These are phyloP conservation scores for Telopea speciosissima DNA, from an alignment of 177 flowering plant genomes.

Conservation along the genomic window DNA sequence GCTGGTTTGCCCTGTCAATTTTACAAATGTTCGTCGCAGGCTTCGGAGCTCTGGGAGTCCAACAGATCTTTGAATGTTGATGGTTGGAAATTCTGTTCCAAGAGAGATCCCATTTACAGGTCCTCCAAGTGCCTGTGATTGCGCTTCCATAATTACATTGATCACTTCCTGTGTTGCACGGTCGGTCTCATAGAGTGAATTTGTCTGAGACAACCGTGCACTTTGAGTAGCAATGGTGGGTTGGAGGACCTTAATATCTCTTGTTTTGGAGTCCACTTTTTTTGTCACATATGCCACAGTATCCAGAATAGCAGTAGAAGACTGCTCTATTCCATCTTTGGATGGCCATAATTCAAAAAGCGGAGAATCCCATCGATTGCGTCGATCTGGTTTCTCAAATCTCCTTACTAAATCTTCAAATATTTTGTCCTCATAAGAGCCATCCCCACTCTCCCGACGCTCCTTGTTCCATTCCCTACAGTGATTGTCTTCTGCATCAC, in stretches of 20 bases:
- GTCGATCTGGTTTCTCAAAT: conserved; percentile 84
- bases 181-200: conserved; percentile 85
- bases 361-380: conserved; percentile 94
- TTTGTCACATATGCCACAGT: conserved; percentile 74
- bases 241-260: conserved; percentile 63
- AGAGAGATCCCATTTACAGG: conserved; percentile 52
- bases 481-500: conserved; percentile 55
- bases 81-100: conserved; percentile 48
- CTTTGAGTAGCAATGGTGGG: conserved; percentile 91
- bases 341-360: conserved; percentile 72
- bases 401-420: conserved; percentile 86
- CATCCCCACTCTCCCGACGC: conserved; percentile 52
- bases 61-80: conserved; percentile 53
- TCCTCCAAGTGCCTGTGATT: conserved; percentile 66
- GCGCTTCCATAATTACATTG: conserved; percentile 77
- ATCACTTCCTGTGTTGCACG: conserved; percentile 85
- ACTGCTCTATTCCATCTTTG: conserved; percentile 52
- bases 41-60: conserved; percentile 87
- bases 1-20: conserved; percentile 83
- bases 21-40: conserved; percentile 73
- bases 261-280: conserved; percentile 65
- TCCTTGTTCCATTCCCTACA: conserved; percentile 81
- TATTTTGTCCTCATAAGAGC: conserved; percentile 57
- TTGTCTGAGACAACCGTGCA: conserved; percentile 59
- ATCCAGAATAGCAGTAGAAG: conserved; percentile 59